phyloP scores from a whole-genome alignment of 2,329 filamentous ascomycete species.

The Pseudopithomyces maydicus region DNA sequence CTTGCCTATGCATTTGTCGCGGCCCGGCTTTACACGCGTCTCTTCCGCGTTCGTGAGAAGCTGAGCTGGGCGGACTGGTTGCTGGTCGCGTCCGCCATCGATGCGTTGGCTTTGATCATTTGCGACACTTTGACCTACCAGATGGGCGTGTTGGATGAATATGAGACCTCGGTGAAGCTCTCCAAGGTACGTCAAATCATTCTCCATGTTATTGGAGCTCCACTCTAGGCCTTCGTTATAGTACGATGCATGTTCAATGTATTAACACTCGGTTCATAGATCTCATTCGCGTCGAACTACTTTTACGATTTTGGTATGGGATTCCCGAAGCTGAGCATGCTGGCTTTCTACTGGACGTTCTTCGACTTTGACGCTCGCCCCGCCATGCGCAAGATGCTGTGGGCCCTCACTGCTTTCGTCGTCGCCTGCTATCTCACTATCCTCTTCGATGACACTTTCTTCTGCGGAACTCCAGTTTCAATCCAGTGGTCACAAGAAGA shows the following conservation, averaged over 20 bases:
- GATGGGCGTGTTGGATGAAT: conserved; percentile 26
- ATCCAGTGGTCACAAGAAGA: conserved; percentile 29
- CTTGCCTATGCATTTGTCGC: conserved; percentile 25
- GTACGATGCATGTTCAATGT: not conserved
- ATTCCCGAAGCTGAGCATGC: conserved; percentile 31
- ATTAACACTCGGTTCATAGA: conserved; percentile 8
- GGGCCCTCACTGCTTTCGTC: conserved; percentile 23
- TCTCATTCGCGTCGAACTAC: conserved; percentile 30
- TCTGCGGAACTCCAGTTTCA: conserved; percentile 23
- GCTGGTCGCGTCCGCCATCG: conserved; percentile 19
- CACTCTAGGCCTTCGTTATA: too few relatives aligned
- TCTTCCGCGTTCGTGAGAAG: conserved; percentile 20
- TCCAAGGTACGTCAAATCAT: conserved; percentile 17
- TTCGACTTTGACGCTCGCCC: conserved; percentile 24
- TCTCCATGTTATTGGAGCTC: not conserved
- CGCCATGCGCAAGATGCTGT: conserved; percentile 29
- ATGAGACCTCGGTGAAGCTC: conserved; percentile 20
- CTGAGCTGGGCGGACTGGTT: conserved; percentile 23
- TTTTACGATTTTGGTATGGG: conserved; percentile 33
- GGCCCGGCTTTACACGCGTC: conserved; percentile 19
- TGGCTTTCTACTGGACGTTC: conserved; percentile 28
- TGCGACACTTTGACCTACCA: conserved; percentile 24
- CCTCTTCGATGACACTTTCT: conserved; percentile 28
- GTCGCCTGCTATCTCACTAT: conserved; percentile 24
- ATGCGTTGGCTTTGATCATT: conserved; percentile 20